Evolutionary conservation across 177 flowering plant species (phyloP), one percentile per base, ranked within the genome.

Genomic region (Telopea speciosissima): DNA sequence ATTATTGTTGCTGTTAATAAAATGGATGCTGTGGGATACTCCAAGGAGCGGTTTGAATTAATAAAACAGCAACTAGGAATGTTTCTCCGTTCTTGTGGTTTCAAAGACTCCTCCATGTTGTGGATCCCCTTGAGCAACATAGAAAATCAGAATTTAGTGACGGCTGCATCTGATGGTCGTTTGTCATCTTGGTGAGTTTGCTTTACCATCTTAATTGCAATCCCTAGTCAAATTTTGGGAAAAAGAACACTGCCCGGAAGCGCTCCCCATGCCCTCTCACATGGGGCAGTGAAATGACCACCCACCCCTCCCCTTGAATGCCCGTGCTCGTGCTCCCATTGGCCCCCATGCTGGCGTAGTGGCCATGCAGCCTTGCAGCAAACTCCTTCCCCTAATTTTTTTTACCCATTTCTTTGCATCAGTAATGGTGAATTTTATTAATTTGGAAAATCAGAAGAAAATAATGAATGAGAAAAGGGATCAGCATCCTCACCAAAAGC

Each of bases 51-150:
- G n/a, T 96, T 93, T 87, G 88, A 93, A 67, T 70, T 78, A 61
- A 86, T 96, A 54, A 88, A 85, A 75, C 62, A 65, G 65, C 86
- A 87, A 70, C 83, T 93, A 58, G 92, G 92, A 44, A 70, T 85
- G 62, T 93, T 93, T 84, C 90, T 96, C 11, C 95, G 87, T 63
- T 70, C 92, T 14, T 91, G 96, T 81, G 86, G 89, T 64, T 96
- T 91, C 74, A 93, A 82, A 76, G 96, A 87, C 76, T 81, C 96
- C 54, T 79, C 76, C n/a, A 62, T 96, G 49, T 74, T 79, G 21
- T 96, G 99, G 99, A 73, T 96, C 74, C 97, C 99, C 33, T 61
- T 92, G 79, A 96, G 99, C 78, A 98, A 86, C 62, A 83, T 91
- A 83, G 97, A 89, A 78, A 93, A 96, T 82, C 98, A 93, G 70